Evolutionary conservation across 139 green algal species (phyloP).

Genomic region (Yamagishiella unicocca): DNA sequence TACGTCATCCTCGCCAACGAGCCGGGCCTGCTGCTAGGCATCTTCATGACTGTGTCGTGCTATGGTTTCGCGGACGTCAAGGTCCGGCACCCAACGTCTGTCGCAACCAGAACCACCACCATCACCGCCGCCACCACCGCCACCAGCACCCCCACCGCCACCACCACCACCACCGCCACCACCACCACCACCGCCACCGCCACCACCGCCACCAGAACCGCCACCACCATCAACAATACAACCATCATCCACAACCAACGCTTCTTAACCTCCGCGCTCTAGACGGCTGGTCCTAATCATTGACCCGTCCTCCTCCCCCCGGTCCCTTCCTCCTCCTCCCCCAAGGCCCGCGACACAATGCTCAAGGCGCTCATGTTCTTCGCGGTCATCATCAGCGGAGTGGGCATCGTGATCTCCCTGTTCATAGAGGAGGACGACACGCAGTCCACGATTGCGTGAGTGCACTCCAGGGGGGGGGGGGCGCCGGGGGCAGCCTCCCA

Average conservation of each 20-base stretch:
- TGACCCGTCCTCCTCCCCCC: not conserved
- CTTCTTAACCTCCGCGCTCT: too few species aligned
- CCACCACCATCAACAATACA: too few species aligned
- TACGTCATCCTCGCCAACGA: constrained; percentile 60
- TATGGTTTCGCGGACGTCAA: constrained; percentile 56
- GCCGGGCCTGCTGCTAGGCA: constrained; percentile 52
- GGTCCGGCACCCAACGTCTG: too few species aligned
- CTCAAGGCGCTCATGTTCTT: constrained; percentile 51
- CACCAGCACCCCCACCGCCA: too few species aligned
- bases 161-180: too few species aligned
- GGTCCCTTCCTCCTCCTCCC: not conserved
- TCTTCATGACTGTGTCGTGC: constrained; percentile 56
- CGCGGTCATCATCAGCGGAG: constrained; percentile 9
- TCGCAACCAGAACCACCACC: too few species aligned
- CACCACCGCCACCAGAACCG: too few species aligned
- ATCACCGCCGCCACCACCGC: too few species aligned
- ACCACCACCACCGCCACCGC: too few species aligned
- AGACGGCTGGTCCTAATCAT: too few species aligned
- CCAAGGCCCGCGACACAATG: constrained; percentile 56
- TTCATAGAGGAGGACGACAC: constrained; percentile 28
- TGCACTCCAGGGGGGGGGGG: not conserved
- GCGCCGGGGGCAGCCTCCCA: not conserved
- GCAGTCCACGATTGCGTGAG: constrained; percentile 25
- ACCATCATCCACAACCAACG: too few species aligned
- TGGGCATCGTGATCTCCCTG: constrained; percentile 32